phyloP scores from a whole-genome alignment of 2,329 filamentous ascomycete species.

The Colletotrichum paranaense region DNA sequence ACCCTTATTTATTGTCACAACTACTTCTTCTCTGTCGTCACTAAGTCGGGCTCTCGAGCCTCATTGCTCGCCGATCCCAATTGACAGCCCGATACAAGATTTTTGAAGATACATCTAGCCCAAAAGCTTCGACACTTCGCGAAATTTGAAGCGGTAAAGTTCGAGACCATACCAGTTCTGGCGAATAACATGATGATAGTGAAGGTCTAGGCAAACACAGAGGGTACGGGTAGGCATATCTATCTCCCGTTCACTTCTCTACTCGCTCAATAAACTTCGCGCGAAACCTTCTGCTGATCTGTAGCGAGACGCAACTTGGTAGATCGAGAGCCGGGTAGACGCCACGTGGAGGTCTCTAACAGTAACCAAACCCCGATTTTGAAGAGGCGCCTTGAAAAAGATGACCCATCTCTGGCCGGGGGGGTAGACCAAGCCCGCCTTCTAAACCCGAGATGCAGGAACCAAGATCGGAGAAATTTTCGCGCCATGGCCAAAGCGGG shows the following conservation, averaged over 20 bases:
- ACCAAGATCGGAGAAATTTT: background rate
- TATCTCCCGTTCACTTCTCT: background rate
- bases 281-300: background rate
- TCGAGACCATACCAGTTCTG: background rate
- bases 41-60: too few relatives aligned
- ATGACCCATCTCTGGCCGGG: background rate
- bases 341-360: background rate
- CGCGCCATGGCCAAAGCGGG: background rate
- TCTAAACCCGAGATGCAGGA: background rate
- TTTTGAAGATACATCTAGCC: too few relatives aligned
- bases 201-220: background rate
- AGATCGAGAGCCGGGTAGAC: background rate
- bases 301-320: background rate
- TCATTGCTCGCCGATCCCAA: too few relatives aligned
- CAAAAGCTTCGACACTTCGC: too few relatives aligned
- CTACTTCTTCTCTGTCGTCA: too few relatives aligned
- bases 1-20: too few relatives aligned
- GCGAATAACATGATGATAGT: background rate
- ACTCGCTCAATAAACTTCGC: background rate
- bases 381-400: background rate
- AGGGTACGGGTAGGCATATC: background rate
- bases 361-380: background rate
- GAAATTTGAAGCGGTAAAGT: background rate
- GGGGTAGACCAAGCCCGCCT: background rate
- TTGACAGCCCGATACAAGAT: too few relatives aligned